Conservation (phyloP, 2,329 filamentous ascomycete genomes). For the Pseudogymnoascus sp. region DNA sequence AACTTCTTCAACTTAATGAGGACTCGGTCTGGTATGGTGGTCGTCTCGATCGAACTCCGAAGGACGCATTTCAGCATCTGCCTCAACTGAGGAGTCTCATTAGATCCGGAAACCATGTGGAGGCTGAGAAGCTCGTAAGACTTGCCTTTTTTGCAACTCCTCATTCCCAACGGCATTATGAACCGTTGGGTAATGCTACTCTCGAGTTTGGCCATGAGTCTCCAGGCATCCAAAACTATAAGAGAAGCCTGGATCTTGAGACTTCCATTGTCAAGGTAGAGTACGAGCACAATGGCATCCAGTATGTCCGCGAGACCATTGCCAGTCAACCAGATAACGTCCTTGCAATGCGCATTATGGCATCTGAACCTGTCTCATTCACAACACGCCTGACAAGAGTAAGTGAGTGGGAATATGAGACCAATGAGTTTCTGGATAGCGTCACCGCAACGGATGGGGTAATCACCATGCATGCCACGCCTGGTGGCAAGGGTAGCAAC, state of each 20-base stretch:
- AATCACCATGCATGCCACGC: conserved; percentile 34
- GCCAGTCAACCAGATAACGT: conserved; percentile 34
- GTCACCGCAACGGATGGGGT: conserved; percentile 25
- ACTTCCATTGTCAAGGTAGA: conserved; percentile 29
- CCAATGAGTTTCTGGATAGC: conserved; percentile 36
- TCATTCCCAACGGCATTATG: conserved; percentile 40
- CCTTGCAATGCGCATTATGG: conserved; percentile 29
- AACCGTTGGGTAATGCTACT: conserved; percentile 33
- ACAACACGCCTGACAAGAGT: conserved; percentile 31
- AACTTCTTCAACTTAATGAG: conserved; percentile 40
- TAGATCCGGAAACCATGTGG: conserved; percentile 31
- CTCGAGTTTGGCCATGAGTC: conserved; percentile 33
- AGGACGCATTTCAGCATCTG: conserved; percentile 32
- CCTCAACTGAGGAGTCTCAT: conserved; percentile 35
- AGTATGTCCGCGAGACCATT: conserved; percentile 31
- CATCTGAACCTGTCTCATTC: conserved; percentile 16
- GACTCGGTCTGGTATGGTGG: conserved; percentile 42
- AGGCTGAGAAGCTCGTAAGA: conserved; percentile 36
- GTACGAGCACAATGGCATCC: conserved; percentile 29
- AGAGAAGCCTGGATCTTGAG: conserved; percentile 32
- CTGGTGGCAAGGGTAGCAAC: conserved; percentile 30
- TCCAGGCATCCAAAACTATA: conserved; percentile 27
- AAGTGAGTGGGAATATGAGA: conserved; percentile 35
- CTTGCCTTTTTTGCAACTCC: conserved; percentile 39
- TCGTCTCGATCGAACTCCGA: conserved; percentile 36